phyloP scores from a whole-genome alignment of 768 basidiomycete genomes.

The Collybia sordida region DNA sequence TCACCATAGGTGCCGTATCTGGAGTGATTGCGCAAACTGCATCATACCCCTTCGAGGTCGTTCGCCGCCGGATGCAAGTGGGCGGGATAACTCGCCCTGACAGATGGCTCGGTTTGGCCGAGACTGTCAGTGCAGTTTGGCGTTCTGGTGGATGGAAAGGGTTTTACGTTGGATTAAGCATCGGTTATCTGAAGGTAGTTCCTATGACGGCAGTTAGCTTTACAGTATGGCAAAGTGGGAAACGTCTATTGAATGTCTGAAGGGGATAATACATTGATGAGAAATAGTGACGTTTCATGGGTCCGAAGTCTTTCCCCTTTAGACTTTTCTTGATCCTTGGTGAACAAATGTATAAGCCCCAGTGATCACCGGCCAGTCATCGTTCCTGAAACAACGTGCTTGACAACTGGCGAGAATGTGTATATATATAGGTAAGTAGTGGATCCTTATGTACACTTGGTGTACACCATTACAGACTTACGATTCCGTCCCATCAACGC shows the following conservation, averaged over 20 bases:
- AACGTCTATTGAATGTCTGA: slow-evolving; percentile 50
- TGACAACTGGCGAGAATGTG: slow-evolving; percentile 4
- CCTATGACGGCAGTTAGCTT: slow-evolving; percentile 96
- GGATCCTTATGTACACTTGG: neutral
- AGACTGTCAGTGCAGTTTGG: slow-evolving; percentile 74
- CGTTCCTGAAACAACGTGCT: slow-evolving; percentile 13
- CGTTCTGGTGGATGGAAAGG: slow-evolving; percentile 73
- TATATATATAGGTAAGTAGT: slow-evolving; percentile 5
- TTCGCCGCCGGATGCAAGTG: slow-evolving; percentile 92
- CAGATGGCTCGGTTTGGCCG: slow-evolving; percentile 75
- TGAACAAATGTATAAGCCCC: too few species aligned
- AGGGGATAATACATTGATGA: slow-evolving; percentile 14
- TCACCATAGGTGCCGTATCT: slow-evolving; percentile 81
- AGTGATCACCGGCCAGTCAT: too few species aligned
- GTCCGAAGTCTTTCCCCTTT: slow-evolving; percentile 4
- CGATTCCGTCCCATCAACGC: neutral
- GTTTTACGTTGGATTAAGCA: slow-evolving; percentile 87
- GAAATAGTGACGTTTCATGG: slow-evolving; percentile 7
- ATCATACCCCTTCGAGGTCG: slow-evolving; percentile 93
- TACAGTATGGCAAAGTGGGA: slow-evolving; percentile 85
- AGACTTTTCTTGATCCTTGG: too few species aligned
- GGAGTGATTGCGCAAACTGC: slow-evolving; percentile 86
- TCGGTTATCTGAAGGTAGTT: slow-evolving; percentile 92
- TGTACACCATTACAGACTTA: neutral
- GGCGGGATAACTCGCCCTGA: slow-evolving; percentile 81